Conservation (phyloP, 2,329 filamentous ascomycete genomes). For the Penicillium capsulatum region DNA sequence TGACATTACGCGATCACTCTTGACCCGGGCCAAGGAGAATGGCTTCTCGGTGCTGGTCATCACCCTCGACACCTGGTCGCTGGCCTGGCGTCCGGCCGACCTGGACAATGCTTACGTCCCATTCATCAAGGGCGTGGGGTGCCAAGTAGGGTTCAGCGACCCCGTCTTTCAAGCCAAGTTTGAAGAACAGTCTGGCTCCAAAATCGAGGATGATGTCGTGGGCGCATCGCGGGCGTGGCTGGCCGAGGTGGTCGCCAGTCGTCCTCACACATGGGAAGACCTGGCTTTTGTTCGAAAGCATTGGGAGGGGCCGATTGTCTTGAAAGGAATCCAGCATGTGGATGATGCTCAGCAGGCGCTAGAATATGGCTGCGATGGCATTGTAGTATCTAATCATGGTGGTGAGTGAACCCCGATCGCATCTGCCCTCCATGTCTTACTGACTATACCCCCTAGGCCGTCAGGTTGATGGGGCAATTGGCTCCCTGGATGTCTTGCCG, state of each 20-base stretch:
- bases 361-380: slow-evolving; percentile 46
- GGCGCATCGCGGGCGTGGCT: slow-evolving; percentile 52
- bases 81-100: slow-evolving; percentile 64
- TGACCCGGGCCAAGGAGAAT: slow-evolving; percentile 56
- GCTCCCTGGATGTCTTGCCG: slow-evolving; percentile 52
- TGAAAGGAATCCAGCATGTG: slow-evolving; percentile 56
- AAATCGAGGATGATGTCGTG: slow-evolving; percentile 47
- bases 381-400: slow-evolving; percentile 53
- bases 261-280: slow-evolving; percentile 58
- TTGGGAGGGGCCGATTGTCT: slow-evolving; percentile 62
- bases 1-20: slow-evolving; percentile 60
- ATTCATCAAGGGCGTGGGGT: slow-evolving; percentile 57
- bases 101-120: slow-evolving; percentile 55
- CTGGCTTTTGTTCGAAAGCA: slow-evolving; percentile 55
- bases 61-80: slow-evolving; percentile 66
- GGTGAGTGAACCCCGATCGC: slow-evolving; percentile 21
- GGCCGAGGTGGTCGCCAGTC: slow-evolving; percentile 53
- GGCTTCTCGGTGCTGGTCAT: slow-evolving; percentile 66
- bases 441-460: slow-evolving; percentile 28
- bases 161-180: slow-evolving; percentile 61
- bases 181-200: slow-evolving; percentile 45
- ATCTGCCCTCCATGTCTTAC: not conserved
- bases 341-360: slow-evolving; percentile 47
- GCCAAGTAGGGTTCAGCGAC: slow-evolving; percentile 61
- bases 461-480: slow-evolving; percentile 51